A percentile compares a stretch with the other conserved stretches of the same genome.
Conservation (phyloP, 768 basidiomycete species). For the Lactarius indigo region DNA sequence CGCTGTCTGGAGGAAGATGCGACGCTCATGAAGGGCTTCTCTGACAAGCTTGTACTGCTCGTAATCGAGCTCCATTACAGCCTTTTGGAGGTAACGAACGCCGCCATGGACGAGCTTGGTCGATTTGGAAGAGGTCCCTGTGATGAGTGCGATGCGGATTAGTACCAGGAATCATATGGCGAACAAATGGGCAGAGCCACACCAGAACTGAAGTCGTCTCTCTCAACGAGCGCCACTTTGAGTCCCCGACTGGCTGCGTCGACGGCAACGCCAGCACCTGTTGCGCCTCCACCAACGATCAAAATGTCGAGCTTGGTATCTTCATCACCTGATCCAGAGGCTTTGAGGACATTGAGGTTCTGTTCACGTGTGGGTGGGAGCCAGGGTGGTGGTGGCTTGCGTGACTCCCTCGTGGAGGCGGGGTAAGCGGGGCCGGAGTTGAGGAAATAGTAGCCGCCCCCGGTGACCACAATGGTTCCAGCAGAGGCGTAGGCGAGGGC, state of each 20-base stretch:
- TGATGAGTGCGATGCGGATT: background rate
- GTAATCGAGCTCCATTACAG: constrained; percentile 91
- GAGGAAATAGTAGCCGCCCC: constrained; percentile 65
- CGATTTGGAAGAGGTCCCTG: constrained; percentile 94
- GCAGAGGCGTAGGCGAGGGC: constrained; percentile 51
- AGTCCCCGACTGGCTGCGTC: constrained; percentile 92
- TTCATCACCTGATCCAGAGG: constrained; percentile 35
- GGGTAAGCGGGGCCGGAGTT: constrained; percentile 72
- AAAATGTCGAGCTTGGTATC: constrained; percentile 72
- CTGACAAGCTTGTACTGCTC: constrained; percentile 94
- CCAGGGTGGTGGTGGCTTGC: constrained; percentile 77
- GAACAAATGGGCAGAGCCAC: constrained; percentile 24
- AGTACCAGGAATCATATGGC: background rate
- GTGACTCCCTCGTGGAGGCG: constrained; percentile 55
- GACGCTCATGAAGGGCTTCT: constrained; percentile 92
- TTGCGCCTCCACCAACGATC: constrained; percentile 92
- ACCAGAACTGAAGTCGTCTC: constrained; percentile 91
- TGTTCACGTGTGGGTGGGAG: constrained; percentile 66
- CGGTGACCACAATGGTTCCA: constrained; percentile 50
- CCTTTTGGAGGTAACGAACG: constrained; percentile 96
- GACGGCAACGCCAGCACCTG: constrained; percentile 93
- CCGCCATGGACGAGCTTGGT: constrained; percentile 99
- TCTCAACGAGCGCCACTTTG: constrained; percentile 89
- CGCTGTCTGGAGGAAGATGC: constrained; percentile 92
- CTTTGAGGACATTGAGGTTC: constrained; percentile 58